A percentile compares a stretch with the other conserved stretches of the same genome.
Evolutionary conservation across 2,329 filamentous ascomycete species (phyloP).

Genomic region (Pestalotiopsis sp.): DNA sequence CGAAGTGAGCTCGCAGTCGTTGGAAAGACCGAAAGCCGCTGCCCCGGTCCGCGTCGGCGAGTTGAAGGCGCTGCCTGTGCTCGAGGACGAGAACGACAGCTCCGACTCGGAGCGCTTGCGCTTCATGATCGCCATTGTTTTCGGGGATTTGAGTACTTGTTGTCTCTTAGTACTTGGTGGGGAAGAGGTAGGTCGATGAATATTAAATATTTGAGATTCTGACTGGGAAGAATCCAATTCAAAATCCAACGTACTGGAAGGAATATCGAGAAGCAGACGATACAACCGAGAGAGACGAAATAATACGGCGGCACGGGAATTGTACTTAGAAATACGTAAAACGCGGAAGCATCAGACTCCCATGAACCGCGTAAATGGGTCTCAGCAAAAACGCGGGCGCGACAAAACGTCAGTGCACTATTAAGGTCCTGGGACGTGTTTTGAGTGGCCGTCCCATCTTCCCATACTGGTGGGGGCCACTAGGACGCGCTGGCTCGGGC

Average conservation of each 20-base stretch:
- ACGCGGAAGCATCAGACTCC: not conserved
- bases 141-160: not conserved
- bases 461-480: not conserved
- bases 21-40: slow-evolving; percentile 10
- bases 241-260: too few relatives aligned
- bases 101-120: slow-evolving; percentile 66
- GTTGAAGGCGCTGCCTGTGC: slow-evolving; percentile 46
- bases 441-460: not conserved
- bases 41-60: slow-evolving; percentile 35
- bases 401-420: not conserved
- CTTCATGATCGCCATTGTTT: slow-evolving; percentile 45
- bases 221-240: too few relatives aligned
- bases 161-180: not conserved
- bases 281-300: not conserved
- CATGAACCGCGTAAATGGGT: not conserved
- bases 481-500: not conserved
- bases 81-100: slow-evolving; percentile 45
- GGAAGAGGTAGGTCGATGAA: too few relatives aligned
- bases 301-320: not conserved
- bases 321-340: not conserved
- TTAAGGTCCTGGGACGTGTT: not conserved
- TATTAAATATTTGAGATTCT: too few relatives aligned
- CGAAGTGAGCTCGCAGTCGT: slow-evolving; percentile 32
- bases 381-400: not conserved
- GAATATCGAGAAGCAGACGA: too few relatives aligned